phyloP scores from a whole-genome alignment of 2,329 filamentous ascomycete genomes.

The Cercospora zeina region DNA sequence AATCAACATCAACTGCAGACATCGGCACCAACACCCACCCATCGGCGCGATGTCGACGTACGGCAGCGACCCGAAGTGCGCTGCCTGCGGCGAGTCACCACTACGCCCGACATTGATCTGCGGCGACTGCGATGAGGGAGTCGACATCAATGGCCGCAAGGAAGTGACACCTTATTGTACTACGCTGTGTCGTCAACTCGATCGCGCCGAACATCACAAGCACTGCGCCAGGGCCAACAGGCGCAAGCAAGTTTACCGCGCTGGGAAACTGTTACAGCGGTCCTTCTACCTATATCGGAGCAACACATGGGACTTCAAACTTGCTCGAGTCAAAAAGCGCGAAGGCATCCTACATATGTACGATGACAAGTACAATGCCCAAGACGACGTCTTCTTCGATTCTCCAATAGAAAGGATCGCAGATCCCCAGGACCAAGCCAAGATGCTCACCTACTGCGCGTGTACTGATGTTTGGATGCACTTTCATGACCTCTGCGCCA shows the following conservation, averaged over 20 bases:
- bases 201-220: background rate
- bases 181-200: background rate
- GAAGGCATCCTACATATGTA: background rate
- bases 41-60: background rate
- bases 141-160: background rate
- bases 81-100: background rate
- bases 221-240: conserved; percentile 13
- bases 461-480: background rate
- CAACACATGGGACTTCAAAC: conserved; percentile 18
- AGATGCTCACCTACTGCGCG: background rate
- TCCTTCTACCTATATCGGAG: conserved; percentile 23
- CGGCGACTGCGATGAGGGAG: conserved; percentile 15
- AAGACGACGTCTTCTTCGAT: background rate
- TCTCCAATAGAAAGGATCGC: no score
- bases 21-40: background rate
- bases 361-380: background rate
- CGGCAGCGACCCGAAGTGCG: background rate
- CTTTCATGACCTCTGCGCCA: background rate
- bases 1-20: background rate
- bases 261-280: conserved; percentile 23
- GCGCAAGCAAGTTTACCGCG: conserved; percentile 27
- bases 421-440: background rate
- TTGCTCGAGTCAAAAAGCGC: conserved; percentile 6
- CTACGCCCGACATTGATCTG: conserved; percentile 14
- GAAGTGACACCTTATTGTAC: conserved; percentile 4